Base-by-base conservation (phyloP, 2,329 filamentous ascomycete genomes). In the Delphinella strobiligena region DNA sequence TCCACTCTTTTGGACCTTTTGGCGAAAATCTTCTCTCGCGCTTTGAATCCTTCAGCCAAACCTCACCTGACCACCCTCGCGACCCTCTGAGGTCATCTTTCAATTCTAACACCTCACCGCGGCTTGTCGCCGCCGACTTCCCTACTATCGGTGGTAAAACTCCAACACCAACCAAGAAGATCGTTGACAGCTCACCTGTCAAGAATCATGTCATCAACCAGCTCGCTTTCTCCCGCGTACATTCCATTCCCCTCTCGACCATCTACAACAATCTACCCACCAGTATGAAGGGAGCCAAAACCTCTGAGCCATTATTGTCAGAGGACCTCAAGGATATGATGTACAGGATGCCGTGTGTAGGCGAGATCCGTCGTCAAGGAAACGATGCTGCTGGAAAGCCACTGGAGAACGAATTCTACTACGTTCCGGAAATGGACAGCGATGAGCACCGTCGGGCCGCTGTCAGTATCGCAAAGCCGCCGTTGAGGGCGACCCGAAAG, bases 321-420 rank as follows among this genome's bases (percentile, higher is more conserved):
- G 66, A 73, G 2, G 73, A 78, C 31, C 72, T 96, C 37, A 79
- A 80, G 44, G 67, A 64, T 34, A 71, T 93, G 42, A 74, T 96
- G 32, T 81, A 87, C 55, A 66, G 68, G 17, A 82, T 84, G 4
- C 61, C 73, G 7, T 94, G 86, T 55, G 78, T 96, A 47, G 91
- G 91, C 34, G 81, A 91, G 59, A 94, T 98, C 51, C 71, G 74
- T 37, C 80, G 91, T 30, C 80, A 89, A 58, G 91, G 91, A 55
- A 98, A 96, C 61, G 91, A 98, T 56, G 91, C 91, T 4, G 89
- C 91, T 0, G 91, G 91, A 49, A 91, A 95, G 65, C 67, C 80
- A 5, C 73, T 98, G 1, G 89, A 98, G 68, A 93, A 84, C 67
- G 88, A 98, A 60, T 96, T 93, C 60, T 96, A 96, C 63, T 98